These are phyloP conservation scores for Penicilliopsis zonata DNA, from an alignment of 495 filamentous ascomycete species.

Conservation along the genomic window DNA sequence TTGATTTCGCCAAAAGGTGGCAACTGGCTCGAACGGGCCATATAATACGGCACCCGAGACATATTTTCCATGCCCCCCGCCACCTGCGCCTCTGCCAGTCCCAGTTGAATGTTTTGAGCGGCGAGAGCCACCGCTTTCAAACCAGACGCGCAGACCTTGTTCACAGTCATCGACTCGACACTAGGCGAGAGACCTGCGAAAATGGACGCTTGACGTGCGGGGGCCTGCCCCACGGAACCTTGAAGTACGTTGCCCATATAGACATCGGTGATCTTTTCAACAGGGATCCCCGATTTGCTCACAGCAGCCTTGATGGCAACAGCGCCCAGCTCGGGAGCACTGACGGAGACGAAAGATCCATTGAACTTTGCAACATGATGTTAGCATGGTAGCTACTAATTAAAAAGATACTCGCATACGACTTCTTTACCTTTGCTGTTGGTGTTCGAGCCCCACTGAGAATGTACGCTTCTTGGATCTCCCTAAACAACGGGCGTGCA, in stretches of 20 bases:
- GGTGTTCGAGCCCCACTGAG: conserved; percentile 79
- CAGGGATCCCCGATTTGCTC: conserved; percentile 66
- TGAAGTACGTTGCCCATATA: conserved; percentile 98
- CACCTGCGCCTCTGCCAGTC: conserved; percentile 71
- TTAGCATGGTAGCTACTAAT: neutral
- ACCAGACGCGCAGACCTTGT: conserved; percentile 95
- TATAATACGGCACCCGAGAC: conserved; percentile 85
- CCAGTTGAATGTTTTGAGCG: conserved; percentile 88
- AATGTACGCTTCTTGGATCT: conserved; percentile 85
- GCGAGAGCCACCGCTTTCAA: conserved; percentile 85
- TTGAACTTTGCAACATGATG: conserved; percentile 56
- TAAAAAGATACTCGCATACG: neutral
- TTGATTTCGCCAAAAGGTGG: conserved; percentile 77
- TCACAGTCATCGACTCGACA: conserved; percentile 81
- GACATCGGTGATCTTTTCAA: conserved; percentile 69
- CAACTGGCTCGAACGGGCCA: conserved; percentile 60
- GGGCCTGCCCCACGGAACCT: conserved; percentile 73
- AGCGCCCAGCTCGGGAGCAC: conserved; percentile 77
- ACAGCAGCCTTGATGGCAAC: conserved; percentile 83
- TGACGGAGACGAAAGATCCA: conserved; percentile 67
- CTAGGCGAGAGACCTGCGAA: conserved; percentile 70
- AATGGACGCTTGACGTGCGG: conserved; percentile 81
- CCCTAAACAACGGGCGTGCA: conserved; percentile 42
- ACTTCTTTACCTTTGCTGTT: conserved; percentile 57
- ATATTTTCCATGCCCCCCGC: conserved; percentile 98